Percentiles rank a stretch among this genome's conserved stretches.
These are phyloP conservation scores for Saturnispora besseyi DNA, from an alignment of 805 yeast species.

Conservation along the genomic window DNA sequence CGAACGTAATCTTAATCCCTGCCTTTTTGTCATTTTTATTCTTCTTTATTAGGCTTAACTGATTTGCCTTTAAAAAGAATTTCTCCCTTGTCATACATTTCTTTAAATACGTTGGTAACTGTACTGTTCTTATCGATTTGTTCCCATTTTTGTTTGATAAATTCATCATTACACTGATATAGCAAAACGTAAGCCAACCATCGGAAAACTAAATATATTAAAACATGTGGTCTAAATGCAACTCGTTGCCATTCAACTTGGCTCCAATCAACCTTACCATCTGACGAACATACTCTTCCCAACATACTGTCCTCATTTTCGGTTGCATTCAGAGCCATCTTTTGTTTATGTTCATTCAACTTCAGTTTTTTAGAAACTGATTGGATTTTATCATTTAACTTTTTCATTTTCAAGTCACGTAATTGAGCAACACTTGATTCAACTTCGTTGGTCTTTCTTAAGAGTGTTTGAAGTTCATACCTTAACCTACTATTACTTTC, in stretches of 20 bases:
- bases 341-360: background rate
- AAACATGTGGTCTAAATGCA: constrained; percentile 16
- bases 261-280: constrained; percentile 9
- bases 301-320: background rate
- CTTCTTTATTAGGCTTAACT: background rate
- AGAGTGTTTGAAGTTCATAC: constrained; percentile 54
- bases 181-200: constrained; percentile 14
- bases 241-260: constrained; percentile 9
- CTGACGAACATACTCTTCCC: constrained; percentile 4
- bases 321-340: background rate
- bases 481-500: constrained; percentile 51
- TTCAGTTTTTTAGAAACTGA: background rate
- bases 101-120: constrained; percentile 18
- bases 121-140: constrained; percentile 23
- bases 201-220: constrained; percentile 17
- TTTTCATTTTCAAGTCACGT: constrained; percentile 29
- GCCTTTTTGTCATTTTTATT: background rate
- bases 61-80: background rate
- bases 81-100: constrained; percentile 16
- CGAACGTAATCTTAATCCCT: background rate
- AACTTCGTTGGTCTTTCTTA: constrained; percentile 56
- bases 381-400: constrained; percentile 16
- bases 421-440: constrained; percentile 41
- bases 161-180: constrained; percentile 12
- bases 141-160: constrained; percentile 23